A percentile compares a stretch with the other conserved stretches of the same genome.
phyloP scores from a whole-genome alignment of 305 asterid genomes.

The Fraxinus latifolia region DNA sequence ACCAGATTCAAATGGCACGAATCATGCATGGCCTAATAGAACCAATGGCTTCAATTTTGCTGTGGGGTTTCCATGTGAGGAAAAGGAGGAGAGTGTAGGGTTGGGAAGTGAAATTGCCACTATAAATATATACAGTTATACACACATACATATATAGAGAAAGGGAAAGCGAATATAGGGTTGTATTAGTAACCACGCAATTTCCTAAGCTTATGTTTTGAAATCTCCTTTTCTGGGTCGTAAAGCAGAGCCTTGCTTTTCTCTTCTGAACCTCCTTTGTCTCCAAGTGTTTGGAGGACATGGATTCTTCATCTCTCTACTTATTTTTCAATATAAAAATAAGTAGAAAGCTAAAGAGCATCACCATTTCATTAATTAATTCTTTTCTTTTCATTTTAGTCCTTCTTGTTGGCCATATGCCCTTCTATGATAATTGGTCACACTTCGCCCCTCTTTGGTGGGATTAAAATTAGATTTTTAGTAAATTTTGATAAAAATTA shows the following conservation, averaged over 20 bases:
- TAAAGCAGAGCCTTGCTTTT: conserved; percentile 53
- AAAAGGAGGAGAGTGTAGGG: conserved; percentile 24
- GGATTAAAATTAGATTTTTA: too few relatives aligned
- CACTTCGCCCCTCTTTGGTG: neutral
- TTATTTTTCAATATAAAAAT: neutral
- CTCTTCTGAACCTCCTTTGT: conserved; percentile 52
- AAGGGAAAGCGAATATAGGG: neutral
- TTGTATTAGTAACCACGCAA: conserved; percentile 34
- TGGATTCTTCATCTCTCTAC: conserved; percentile 41
- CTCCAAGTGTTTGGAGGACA: conserved; percentile 53
- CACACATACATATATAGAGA: neutral
- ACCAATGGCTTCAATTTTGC: neutral
- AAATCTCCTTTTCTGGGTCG: conserved; percentile 47
- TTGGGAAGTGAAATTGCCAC: conserved; percentile 24
- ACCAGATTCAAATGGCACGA: conserved; percentile 21
- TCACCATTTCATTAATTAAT: neutral
- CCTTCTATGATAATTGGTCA: neutral
- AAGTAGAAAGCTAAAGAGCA: conserved; percentile 20
- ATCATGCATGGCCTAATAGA: conserved; percentile 19
- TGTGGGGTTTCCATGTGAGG: conserved; percentile 17
- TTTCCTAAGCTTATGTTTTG: conserved; percentile 38
- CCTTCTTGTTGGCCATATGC: neutral
- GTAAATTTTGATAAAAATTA: too few relatives aligned
- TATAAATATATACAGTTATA: conserved; percentile 28
- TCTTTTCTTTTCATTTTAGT: neutral